Conservation (phyloP, 139 green algal species). For the Eudorina sp. region DNA sequence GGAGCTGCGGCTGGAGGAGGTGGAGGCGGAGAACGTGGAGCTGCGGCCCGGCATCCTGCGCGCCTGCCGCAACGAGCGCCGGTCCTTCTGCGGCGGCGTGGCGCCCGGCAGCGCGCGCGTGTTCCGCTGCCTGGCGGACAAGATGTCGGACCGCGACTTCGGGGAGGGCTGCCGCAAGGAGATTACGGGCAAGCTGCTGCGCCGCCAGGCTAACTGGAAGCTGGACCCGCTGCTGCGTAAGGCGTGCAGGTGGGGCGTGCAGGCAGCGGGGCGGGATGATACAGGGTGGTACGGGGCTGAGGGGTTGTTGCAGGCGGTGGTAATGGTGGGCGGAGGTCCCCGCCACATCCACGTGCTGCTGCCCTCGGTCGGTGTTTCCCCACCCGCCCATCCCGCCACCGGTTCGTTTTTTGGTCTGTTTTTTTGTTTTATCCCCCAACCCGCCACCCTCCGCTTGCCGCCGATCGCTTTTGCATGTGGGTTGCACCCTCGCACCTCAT, state of each 20-base stretch:
- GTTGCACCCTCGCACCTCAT: too few species aligned
- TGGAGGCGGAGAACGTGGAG: slow-evolving; percentile 69
- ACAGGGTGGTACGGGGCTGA: too few species aligned
- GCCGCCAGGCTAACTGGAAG: slow-evolving; percentile 79
- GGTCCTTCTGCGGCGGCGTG: slow-evolving; percentile 78
- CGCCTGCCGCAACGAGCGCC: slow-evolving; percentile 70
- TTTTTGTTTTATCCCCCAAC: too few species aligned
- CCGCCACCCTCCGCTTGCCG: too few species aligned
- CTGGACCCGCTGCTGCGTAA: slow-evolving; percentile 81
- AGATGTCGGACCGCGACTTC: slow-evolving; percentile 83
- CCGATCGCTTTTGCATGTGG: too few species aligned
- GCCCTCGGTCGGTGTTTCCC: too few species aligned
- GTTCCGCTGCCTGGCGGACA: slow-evolving; percentile 82
- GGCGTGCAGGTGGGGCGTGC: slow-evolving; percentile 68
- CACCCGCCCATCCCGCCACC: too few species aligned
- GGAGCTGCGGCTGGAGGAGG: slow-evolving; percentile 73
- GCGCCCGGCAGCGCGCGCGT: slow-evolving; percentile 61
- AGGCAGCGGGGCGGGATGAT: too few species aligned
- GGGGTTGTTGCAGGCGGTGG: too few species aligned
- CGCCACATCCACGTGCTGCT: too few species aligned
- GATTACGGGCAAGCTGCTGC: slow-evolving; percentile 67
- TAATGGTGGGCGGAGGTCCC: too few species aligned
- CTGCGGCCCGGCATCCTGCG: slow-evolving; percentile 66
- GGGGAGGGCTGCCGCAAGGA: slow-evolving; percentile 67
- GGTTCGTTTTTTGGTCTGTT: too few species aligned